Evolutionary conservation across 2,329 filamentous ascomycete species (phyloP).

Genomic region (Podosphaera xanthii): DNA sequence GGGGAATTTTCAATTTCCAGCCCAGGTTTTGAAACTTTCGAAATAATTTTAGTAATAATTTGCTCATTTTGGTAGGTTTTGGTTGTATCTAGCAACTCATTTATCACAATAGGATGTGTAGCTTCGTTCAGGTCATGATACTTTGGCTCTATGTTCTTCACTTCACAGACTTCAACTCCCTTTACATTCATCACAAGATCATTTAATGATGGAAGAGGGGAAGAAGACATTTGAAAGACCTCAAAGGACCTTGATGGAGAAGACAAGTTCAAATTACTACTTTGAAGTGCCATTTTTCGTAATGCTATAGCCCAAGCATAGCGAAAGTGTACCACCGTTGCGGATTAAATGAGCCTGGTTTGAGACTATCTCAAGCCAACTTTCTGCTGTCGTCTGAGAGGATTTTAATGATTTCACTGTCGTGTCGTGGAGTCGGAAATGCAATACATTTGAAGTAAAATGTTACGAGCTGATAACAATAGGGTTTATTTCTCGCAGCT

Average conservation of each 20-base stretch:
- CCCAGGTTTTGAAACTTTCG: background rate
- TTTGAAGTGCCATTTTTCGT: background rate
- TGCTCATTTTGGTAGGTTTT: background rate
- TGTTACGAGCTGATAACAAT: too few species aligned
- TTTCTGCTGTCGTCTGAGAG: too few species aligned
- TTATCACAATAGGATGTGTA: background rate
- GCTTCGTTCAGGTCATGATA: too few species aligned
- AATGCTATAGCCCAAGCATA: background rate
- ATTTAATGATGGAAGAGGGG: conserved; percentile 9
- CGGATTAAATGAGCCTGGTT: too few species aligned
- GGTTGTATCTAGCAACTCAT: background rate
- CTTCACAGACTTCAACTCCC: too few species aligned
- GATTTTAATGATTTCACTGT: too few species aligned
- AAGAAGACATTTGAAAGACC: conserved; percentile 12
- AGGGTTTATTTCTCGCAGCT: too few species aligned
- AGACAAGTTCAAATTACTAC: conserved; percentile 3
- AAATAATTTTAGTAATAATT: background rate
- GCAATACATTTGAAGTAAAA: too few species aligned
- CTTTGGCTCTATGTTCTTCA: too few species aligned
- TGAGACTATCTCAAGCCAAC: too few species aligned
- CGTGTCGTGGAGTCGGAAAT: too few species aligned
- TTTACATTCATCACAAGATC: background rate
- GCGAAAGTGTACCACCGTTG: background rate
- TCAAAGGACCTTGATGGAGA: conserved; percentile 8
- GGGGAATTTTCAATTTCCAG: background rate